Base-by-base conservation (phyloP, 139 green algal genomes). In the Chlamydomonas eustigma region DNA sequence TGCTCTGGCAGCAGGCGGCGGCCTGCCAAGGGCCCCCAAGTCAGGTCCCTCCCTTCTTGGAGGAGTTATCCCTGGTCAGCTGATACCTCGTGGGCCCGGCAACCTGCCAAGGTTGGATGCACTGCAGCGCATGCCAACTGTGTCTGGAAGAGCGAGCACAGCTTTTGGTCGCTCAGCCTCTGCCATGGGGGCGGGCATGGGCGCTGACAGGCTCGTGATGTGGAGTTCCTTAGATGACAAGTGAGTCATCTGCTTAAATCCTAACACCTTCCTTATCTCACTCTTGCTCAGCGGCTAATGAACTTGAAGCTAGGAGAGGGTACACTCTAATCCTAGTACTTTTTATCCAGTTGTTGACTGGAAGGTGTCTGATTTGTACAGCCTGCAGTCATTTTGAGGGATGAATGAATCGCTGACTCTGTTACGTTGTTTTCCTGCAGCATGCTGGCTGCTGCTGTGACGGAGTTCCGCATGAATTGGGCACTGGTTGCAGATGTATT, bases 381-480 rank as follows among this genome's bases (percentile, higher is more conserved):
- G n/a, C n/a, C n/a, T n/a, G n/a, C n/a, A n/a, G n/a, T n/a, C n/a
- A n/a, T n/a, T n/a, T n/a, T n/a, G n/a, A n/a, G n/a, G n/a, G n/a
- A n/a, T n/a, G n/a, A n/a, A n/a, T n/a, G n/a, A n/a, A n/a, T n/a
- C n/a, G n/a, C n/a, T n/a, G n/a, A n/a, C n/a, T n/a, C n/a, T n/a
- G n/a, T n/a, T n/a, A n/a, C n/a, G n/a, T n/a, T n/a, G n/a, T n/a
- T n/a, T n/a, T 25, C 33, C 3, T 74, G 67, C 36, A 52, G 67
- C 67, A 50, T 77, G 71, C 81, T 86, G 25, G 69, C 75, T 1
- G 81, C 81, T 12, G 76, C 82, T 33, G 81, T 86, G 1, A 83
- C 77, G 0, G 81, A 86, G 81, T 86, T 86, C 58, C 33, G 31
- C 1, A 71, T 81, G 64, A 86, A 86, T 70, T 86, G 81, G 81